Base-by-base conservation (phyloP, 768 basidiomycete species). In the Hydnomerulius pinastri region DNA sequence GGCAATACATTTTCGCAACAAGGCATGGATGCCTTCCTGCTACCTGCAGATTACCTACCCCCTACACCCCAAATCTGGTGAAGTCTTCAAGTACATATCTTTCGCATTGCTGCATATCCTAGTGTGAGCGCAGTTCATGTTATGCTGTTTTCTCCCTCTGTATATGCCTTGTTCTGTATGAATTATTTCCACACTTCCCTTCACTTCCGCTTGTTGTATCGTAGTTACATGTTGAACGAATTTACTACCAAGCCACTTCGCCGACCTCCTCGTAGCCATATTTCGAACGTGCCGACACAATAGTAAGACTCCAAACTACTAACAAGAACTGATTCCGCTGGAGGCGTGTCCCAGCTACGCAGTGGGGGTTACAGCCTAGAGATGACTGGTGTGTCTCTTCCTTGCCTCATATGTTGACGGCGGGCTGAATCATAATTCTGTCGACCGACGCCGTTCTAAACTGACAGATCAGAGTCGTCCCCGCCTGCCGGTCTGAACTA, bases 1-100 rank as follows among this genome's bases (percentile, higher is more conserved):
- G 90, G 87, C 42, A 80, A 73, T 59, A 79, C 83, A 7, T 87
- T 90, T 69, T 78, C 83, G 27, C 87, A 90, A 65, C 80, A 87
- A 59, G 90, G 91, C 54, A 89, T 92, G 73, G 87, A 92, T 60
- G 88, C 90, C 4, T 92, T 92, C 71, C 73, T 92, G 40, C 75
- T 92, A 30, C 90, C 90, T 13, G 69, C 74, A 25, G 86, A 90
- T 62, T 90, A 86, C 58, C 75, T 90, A 43, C 84, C 86, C 2
- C 73, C 83, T 50, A 77, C 81, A 21, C 78, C 84, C 42, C 87
- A 87, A 66, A 90, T 91, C 48, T 90, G 87, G 88, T 91, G 65
- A 76, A 51, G 35, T 51, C 13, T 36, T 30, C 30, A 33, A 35
- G 29, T 36, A 23, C 36, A 9, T 27, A 27, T 37, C 24, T 41